A percentile compares a stretch with the other conserved stretches of the same genome.
Conservation (phyloP, 495 filamentous ascomycete species). For the Lindgomyces ingoldianus region DNA sequence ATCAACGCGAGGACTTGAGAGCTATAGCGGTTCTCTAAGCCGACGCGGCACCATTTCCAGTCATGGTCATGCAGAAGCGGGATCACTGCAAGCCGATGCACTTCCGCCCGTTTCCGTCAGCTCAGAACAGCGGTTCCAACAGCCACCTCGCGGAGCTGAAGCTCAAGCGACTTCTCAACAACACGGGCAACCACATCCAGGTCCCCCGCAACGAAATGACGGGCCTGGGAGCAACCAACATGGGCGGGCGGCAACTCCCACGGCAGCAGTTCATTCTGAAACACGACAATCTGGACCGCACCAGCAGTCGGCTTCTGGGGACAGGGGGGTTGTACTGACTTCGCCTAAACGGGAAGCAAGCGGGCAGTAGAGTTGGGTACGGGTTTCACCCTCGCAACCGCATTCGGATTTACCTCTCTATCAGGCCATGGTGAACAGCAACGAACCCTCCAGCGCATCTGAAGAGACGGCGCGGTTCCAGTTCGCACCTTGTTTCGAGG, state of each 20-base stretch:
- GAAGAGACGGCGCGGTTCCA: not conserved
- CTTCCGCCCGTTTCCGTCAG: not conserved
- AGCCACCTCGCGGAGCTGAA: constrained; percentile 25
- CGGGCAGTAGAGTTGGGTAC: constrained; percentile 25
- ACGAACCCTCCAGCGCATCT: not conserved
- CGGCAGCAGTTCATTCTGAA: constrained; percentile 37
- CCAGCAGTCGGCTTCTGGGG: constrained; percentile 27
- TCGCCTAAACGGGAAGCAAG: constrained; percentile 38
- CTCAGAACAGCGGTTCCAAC: constrained; percentile 23
- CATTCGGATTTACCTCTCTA: not conserved
- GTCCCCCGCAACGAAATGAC: constrained; percentile 24
- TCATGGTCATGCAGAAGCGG: constrained; percentile 19
- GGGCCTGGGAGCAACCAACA: constrained; percentile 27
- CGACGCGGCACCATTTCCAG: constrained; percentile 32
- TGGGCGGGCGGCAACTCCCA: constrained; percentile 31
- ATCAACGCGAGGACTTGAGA: constrained; percentile 46
- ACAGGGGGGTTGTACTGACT: constrained; percentile 27
- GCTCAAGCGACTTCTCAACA: constrained; percentile 16
- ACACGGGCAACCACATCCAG: constrained; percentile 18
- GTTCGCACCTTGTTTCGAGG: constrained; percentile 20
- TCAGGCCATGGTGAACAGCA: not conserved
- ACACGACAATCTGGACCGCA: constrained; percentile 34
- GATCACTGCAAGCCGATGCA: constrained; percentile 6
- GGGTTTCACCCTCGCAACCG: constrained; percentile 26
- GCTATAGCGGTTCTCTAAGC: constrained; percentile 24